These are phyloP conservation scores for Fusarium nodosum DNA, from an alignment of 2,329 filamentous ascomycete species.

Conservation along the genomic window DNA sequence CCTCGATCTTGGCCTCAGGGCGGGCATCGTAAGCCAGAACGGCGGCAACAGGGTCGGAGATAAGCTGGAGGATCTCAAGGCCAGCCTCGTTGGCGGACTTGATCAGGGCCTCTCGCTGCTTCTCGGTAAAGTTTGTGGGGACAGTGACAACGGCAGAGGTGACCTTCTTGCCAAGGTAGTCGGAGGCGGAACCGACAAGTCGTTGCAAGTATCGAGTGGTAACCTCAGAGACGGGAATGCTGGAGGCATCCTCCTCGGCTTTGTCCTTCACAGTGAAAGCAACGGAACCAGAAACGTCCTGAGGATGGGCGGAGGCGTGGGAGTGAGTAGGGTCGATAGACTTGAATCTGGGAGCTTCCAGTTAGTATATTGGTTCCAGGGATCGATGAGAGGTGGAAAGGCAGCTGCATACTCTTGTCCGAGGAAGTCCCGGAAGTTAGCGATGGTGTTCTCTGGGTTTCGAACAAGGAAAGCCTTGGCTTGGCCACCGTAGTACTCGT, in stretches of 20 bases:
- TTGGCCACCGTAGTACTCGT: conserved; percentile 96
- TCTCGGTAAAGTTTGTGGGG: conserved; percentile 91
- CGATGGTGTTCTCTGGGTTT: conserved; percentile 92
- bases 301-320: conserved; percentile 92
- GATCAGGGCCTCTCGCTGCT: conserved; percentile 84
- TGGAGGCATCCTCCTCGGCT: conserved; percentile 72
- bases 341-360: conserved; percentile 74
- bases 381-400: not conserved
- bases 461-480: conserved; percentile 94
- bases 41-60: conserved; percentile 90
- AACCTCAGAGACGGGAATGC: conserved; percentile 82
- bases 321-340: conserved; percentile 95
- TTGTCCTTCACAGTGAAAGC: conserved; percentile 89
- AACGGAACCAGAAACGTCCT: conserved; percentile 78
- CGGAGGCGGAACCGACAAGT: conserved; percentile 84
- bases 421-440: conserved; percentile 95
- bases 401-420: conserved; percentile 81
- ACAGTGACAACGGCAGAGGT: conserved; percentile 95
- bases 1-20: conserved; percentile 77
- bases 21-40: conserved; percentile 92
- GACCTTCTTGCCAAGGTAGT: conserved; percentile 93
- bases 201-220: conserved; percentile 87
- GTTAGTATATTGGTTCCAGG: conserved; percentile 37
- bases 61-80: conserved; percentile 91
- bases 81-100: conserved; percentile 84